A percentile compares a stretch with the other conserved stretches of the same genome.
phyloP scores from a whole-genome alignment of 179 eudicot genomes.

The Actinidia polygama region DNA sequence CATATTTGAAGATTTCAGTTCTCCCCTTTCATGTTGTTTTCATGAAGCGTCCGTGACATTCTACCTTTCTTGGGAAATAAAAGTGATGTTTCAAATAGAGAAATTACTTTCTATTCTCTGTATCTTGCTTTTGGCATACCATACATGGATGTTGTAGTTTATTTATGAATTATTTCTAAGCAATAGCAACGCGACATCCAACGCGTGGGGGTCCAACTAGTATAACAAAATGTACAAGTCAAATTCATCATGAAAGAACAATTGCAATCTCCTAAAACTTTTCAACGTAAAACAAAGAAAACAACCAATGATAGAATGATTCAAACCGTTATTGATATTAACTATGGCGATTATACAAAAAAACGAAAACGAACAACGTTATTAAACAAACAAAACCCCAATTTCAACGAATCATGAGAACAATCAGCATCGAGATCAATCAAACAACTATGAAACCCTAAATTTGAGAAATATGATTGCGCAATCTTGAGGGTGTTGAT shows the following conservation, averaged over 20 bases:
- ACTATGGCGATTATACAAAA: not conserved
- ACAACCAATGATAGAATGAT: not conserved
- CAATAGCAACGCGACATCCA: no score
- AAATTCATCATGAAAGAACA: not conserved
- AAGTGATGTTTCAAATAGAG: no score
- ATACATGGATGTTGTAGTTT: no score
- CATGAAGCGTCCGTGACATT: no score
- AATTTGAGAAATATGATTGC: not conserved
- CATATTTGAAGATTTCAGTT: no score
- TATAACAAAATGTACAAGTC: not conserved
- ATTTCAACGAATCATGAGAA: not conserved
- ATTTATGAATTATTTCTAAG: no score
- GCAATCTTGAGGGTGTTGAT: not conserved
- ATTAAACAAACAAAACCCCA: conserved; percentile 6
- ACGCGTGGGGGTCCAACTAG: no score
- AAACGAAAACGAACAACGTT: not conserved
- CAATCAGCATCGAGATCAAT: not conserved
- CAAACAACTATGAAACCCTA: not conserved
- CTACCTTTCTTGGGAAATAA: no score
- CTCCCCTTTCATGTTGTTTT: no score
- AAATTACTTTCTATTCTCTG: no score
- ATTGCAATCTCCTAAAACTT: not conserved
- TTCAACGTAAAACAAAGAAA: not conserved
- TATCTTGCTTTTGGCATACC: no score
- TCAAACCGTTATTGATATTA: not conserved